These are phyloP conservation scores for Croton setiger DNA, from an alignment of 441 rosid species.

Conservation along the genomic window DNA sequence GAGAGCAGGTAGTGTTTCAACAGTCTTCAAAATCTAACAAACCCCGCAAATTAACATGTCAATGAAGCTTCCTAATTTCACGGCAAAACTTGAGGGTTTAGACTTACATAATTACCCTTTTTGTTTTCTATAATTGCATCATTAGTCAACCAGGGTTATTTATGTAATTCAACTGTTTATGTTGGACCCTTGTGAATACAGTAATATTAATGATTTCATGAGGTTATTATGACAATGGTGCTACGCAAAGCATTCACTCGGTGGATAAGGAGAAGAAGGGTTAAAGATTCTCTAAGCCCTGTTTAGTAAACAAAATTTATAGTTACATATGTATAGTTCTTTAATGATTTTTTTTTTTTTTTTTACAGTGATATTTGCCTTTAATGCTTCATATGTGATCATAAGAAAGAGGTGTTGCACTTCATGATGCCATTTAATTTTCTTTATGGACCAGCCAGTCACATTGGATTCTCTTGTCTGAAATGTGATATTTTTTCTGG, in stretches of 20 bases:
- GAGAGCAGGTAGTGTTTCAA: constrained; percentile 20
- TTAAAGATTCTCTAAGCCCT: constrained; percentile 14
- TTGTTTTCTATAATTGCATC: background rate
- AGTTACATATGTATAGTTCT: constrained; percentile 2
- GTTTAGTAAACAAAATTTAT: constrained; percentile 22
- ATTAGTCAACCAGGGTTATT: constrained; percentile 17
- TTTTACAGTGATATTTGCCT: constrained; percentile 26
- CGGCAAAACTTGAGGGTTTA: constrained; percentile 54
- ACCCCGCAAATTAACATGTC: constrained; percentile 34
- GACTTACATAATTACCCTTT: constrained; percentile 9
- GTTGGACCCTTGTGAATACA: constrained; percentile 34
- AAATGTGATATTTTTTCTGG: constrained; percentile 30
- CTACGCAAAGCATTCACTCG: constrained; percentile 14
- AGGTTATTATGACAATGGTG: constrained; percentile 20
- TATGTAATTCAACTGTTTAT: constrained; percentile 19
- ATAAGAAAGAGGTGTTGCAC: constrained; percentile 28
- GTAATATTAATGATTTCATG: constrained; percentile 36
- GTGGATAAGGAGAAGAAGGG: constrained; percentile 16
- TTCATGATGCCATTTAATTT: constrained; percentile 46
- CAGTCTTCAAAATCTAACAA: constrained; percentile 14
- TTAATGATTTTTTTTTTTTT: constrained; percentile 19
- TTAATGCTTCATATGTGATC: constrained; percentile 31
- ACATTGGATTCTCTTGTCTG: constrained; percentile 51
- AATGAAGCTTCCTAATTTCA: constrained; percentile 36
- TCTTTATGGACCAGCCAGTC: constrained; percentile 29